phyloP scores from a whole-genome alignment of 257 asterid species.

The Mitragyna speciosa region DNA sequence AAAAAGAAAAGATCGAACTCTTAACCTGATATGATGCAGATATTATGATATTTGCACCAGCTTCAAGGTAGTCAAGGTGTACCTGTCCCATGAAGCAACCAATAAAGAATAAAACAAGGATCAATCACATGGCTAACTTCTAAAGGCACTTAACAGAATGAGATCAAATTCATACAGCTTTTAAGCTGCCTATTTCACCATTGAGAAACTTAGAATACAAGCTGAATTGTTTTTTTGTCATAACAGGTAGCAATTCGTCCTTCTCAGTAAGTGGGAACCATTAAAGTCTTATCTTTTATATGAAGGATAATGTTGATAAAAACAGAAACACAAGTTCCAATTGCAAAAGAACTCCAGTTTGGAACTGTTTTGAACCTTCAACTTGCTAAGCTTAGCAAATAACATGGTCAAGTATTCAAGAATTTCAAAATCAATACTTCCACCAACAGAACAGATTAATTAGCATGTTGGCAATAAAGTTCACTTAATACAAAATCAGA shows the following conservation, averaged over 20 bases:
- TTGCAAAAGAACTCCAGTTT: neutral
- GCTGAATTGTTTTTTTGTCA: neutral
- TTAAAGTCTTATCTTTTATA: neutral
- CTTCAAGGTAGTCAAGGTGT: slow-evolving; percentile 75
- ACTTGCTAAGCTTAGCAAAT: neutral
- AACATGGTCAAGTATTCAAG: neutral
- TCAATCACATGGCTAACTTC: neutral
- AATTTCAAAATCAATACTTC: neutral
- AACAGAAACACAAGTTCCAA: neutral
- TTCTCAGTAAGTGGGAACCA: neutral
- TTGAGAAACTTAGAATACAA: neutral
- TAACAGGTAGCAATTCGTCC: neutral
- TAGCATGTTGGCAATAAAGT: neutral
- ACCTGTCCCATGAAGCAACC: slow-evolving; percentile 41
- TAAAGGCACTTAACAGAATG: neutral
- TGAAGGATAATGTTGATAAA: neutral
- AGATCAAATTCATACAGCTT: neutral
- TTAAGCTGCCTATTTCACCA: neutral
- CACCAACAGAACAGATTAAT: neutral
- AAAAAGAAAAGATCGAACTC: neutral
- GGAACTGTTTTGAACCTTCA: neutral
- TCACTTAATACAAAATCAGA: neutral
- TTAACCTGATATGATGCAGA: slow-evolving; percentile 82
- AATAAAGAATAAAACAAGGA: neutral
- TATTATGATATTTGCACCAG: slow-evolving; percentile 74